These are phyloP conservation scores for Cercospora janseana DNA, from an alignment of 2,329 filamentous ascomycete genomes.

Conservation along the genomic window DNA sequence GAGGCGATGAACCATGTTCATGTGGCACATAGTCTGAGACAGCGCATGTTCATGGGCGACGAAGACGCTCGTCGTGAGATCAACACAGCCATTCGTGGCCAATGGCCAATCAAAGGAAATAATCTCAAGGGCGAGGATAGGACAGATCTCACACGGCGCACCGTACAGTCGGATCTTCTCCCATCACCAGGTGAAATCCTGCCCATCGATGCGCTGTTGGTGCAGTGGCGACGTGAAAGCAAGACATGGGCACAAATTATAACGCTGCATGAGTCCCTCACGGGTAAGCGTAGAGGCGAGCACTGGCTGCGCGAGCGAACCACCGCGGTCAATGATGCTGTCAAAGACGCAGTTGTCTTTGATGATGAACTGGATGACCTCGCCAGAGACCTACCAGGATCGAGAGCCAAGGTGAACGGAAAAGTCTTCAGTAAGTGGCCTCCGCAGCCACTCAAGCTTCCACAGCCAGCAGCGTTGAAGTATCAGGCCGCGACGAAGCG, in stretches of 20 bases:
- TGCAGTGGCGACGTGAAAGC: conserved; percentile 13
- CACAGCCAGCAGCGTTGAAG: not conserved
- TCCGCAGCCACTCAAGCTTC: not conserved
- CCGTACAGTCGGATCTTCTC: not conserved
- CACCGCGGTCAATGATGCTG: conserved; percentile 5
- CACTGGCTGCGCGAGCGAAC: conserved; percentile 12
- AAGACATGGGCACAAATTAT: conserved; percentile 15
- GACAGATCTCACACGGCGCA: not conserved
- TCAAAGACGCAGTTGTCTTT: conserved; percentile 2
- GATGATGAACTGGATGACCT: conserved; percentile 11
- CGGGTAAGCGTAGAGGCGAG: not conserved
- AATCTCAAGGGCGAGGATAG: not conserved
- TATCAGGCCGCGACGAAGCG: not conserved
- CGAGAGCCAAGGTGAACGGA: conserved; percentile 11
- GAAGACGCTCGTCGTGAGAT: conserved; percentile 13
- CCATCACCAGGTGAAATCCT: conserved; percentile 5
- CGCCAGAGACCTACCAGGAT: conserved; percentile 7
- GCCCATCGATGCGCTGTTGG: conserved; percentile 14
- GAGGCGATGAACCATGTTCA: conserved; percentile 9
- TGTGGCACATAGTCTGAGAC: conserved; percentile 2
- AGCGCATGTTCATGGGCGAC: conserved; percentile 9
- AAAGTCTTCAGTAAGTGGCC: conserved; percentile 11
- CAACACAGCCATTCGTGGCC: not conserved
- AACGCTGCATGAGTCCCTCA: not conserved
- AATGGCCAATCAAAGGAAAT: not conserved